Percentiles rank a stretch among this genome's conserved stretches.
Conservation (phyloP, 2,329 filamentous ascomycete species). For the Proliferodiscus dingleyae region DNA sequence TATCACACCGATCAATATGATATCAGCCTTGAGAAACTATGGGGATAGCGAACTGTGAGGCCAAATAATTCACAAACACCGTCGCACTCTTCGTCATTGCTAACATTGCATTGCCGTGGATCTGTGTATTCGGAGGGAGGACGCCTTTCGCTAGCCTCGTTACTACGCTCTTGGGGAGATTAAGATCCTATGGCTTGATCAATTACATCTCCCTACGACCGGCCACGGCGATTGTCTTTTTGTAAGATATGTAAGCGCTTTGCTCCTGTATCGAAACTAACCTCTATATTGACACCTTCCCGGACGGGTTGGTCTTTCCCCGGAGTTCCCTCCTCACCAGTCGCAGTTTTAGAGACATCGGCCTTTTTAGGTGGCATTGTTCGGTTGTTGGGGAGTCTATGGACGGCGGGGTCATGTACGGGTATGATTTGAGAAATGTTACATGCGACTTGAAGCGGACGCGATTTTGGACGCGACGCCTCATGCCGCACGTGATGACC, state of each 20-base stretch:
- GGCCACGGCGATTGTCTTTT: too few relatives aligned
- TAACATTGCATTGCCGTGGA: conserved; percentile 75
- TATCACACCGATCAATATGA: not conserved
- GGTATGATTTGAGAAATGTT: too few relatives aligned
- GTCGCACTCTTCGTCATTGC: conserved; percentile 78
- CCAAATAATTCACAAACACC: conserved; percentile 77
- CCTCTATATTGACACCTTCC: conserved; percentile 45
- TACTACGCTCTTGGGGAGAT: conserved; percentile 75
- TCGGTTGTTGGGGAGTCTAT: too few relatives aligned
- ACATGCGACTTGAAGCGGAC: too few relatives aligned
- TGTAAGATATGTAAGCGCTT: too few relatives aligned
- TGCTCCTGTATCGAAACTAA: conserved; percentile 31
- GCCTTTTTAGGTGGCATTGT: conserved; percentile 54
- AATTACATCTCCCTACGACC: too few relatives aligned
- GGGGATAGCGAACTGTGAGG: conserved; percentile 58
- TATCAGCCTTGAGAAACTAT: too few relatives aligned
- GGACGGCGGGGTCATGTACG: too few relatives aligned
- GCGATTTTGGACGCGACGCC: too few relatives aligned
- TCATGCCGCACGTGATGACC: too few relatives aligned
- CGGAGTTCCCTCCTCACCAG: conserved; percentile 38
- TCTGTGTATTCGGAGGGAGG: conserved; percentile 74
- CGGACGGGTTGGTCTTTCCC: conserved; percentile 24
- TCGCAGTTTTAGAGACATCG: conserved; percentile 44
- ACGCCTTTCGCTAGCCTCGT: conserved; percentile 75
- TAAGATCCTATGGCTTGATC: conserved; percentile 71